Evolutionary conservation across 495 filamentous ascomycete species (phyloP), one percentile per base, ranked within the genome.

Genomic region (Penicillium angulare): DNA sequence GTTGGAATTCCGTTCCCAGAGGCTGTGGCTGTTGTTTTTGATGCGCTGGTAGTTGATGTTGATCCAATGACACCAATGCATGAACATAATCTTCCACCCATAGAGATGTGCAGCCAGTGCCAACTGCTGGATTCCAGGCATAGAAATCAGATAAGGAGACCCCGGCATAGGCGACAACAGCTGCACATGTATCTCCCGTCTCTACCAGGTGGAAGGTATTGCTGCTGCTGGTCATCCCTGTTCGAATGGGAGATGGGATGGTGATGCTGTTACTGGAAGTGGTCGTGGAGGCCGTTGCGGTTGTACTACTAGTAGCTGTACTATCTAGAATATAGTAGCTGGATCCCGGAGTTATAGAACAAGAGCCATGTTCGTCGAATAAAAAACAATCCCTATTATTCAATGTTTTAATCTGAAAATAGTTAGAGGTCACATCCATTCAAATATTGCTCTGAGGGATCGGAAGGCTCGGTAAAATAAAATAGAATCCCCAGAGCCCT

Each of bases 201-300:
- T 10, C 35, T 7, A 50, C 48, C n/a, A 50, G 36, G 17, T 50
- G 23, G 26, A 29, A 50, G 4, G 20, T 8, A 33, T 43, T 9
- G 15, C 48, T 43, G 3, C n/a, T 50, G 22, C 10, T 16, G 20
- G 31, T 39, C 22, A 43, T 43, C 10, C 48, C 48, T 3, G 48
- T 43, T 47, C 7, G 60, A 18, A 36, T 36, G 16, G 34, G 34
- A 13, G 34, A 36, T 18, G 34, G 34, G 3, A 16, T 36, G 15
- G n/a, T 15, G 34, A 36, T 13, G 7, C 34, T 16, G 18, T 36
- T 16, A 3, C 34, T 18, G 34, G 15, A n/a, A n/a, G n/a, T n/a
- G n/a, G n/a, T n/a, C n/a, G n/a, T n/a, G n/a, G n/a, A n/a, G n/a
- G n/a, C n/a, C n/a, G n/a, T n/a, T n/a, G n/a, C n/a, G n/a, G n/a